Base-by-base conservation (phyloP, 805 yeast species). In the Ogataea allantospora region DNA sequence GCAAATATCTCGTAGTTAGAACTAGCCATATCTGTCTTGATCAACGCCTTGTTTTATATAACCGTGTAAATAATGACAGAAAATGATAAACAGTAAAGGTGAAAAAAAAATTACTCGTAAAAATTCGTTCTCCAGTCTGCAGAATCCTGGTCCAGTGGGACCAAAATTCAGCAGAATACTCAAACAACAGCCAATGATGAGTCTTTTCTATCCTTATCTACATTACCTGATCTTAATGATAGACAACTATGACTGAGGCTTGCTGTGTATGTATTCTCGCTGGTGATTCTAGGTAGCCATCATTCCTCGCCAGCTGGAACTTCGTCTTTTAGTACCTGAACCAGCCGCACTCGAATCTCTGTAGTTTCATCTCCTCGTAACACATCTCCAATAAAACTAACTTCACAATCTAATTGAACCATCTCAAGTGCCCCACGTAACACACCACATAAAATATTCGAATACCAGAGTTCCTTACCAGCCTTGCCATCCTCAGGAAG, bases 221-320 rank as follows among this genome's bases (percentile, higher is more conserved):
- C 65, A 60, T 60, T 60, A 60, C 54, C 65, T 59, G 64, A 46
- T 45, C 39, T 32, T 36, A 38, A 44, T 46, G 50, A 50, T 50
- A 45, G 50, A 49, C 30, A 43, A 33, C 30, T 15, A 27, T 30
- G 38, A 27, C 33, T 33, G 42, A 38, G 36, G 36, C 34, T 32
- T 21, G 23, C 11, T 21, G 23, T 21, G 23, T 21, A 5, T 21
- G 23, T 21, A 21, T 21, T 21, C 23, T 21, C n/a, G 8, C 9
- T 18, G 12, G 14, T 13, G 27, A 17, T 29, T 18, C 11, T 31
- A 11, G 11, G 11, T 4, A 26, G 15, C 9, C 36, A n/a, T n/a
- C 34, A 58, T 31, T 89, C 96, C 61, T 93, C 98, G 16, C 98
- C 99, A 5, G 95, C 95, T 10, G 99, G 99, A 30, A 93, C 83